Evolutionary conservation across 1,284 basidiomycete genomes (phyloP).

Genomic region (Peniophora sp.): DNA sequence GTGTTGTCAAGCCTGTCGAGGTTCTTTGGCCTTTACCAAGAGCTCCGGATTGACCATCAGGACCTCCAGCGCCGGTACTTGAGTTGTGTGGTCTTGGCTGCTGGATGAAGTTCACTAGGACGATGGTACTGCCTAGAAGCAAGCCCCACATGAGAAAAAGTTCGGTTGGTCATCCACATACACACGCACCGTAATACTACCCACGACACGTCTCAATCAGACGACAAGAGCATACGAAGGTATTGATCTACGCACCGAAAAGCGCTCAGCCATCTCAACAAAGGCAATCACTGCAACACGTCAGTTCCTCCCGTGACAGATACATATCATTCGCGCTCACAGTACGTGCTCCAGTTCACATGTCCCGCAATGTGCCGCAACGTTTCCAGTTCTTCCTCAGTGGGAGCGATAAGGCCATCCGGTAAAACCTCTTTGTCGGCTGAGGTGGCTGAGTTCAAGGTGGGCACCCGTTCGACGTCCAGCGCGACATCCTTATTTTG

Average conservation of each 20-base stretch:
- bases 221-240: not conserved
- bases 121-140: conserved; percentile 44
- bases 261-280: conserved; percentile 69
- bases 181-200: not conserved
- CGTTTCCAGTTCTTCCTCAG: conserved; percentile 55
- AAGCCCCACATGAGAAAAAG: not conserved
- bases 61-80: conserved; percentile 56
- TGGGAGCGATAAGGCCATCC: conserved; percentile 60
- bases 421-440: not conserved
- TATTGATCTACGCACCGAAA: conserved; percentile 44
- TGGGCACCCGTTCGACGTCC: too few relatives aligned
- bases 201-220: not conserved
- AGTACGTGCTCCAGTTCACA: conserved; percentile 60
- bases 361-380: conserved; percentile 56
- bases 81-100: conserved; percentile 59
- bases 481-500: too few relatives aligned
- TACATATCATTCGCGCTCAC: conserved; percentile 28
- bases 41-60: conserved; percentile 62
- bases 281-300: conserved; percentile 52
- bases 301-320: not conserved
- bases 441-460: too few relatives aligned
- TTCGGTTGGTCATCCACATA: not conserved
- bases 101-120: conserved; percentile 73
- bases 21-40: conserved; percentile 58
- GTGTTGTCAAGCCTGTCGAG: conserved; percentile 62